Conservation (phyloP, 2,329 filamentous ascomycete genomes). For the Fusarium burgessii region DNA sequence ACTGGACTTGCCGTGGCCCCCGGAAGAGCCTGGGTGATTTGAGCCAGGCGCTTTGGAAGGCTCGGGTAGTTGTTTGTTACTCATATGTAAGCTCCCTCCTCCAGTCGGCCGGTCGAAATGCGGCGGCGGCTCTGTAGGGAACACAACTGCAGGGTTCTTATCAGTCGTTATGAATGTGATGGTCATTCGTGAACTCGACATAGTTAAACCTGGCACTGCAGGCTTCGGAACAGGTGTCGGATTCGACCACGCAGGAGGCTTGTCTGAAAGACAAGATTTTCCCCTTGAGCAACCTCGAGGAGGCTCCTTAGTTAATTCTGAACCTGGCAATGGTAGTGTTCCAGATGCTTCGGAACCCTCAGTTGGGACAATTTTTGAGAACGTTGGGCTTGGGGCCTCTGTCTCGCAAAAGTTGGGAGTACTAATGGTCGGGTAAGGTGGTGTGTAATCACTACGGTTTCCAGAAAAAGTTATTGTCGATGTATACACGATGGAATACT, state of each 20-base stretch:
- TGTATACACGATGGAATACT: constrained; percentile 62
- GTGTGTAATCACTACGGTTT: constrained; percentile 60
- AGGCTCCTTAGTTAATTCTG: constrained; percentile 26
- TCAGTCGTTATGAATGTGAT: constrained; percentile 64
- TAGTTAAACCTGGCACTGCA: constrained; percentile 20
- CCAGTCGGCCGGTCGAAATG: constrained; percentile 51
- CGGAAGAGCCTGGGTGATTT: neutral
- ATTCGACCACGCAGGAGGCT: constrained; percentile 6
- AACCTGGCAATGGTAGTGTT: neutral
- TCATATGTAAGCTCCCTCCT: constrained; percentile 10
- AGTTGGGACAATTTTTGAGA: neutral
- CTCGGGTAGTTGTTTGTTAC: constrained; percentile 40
- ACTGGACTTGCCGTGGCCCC: neutral
- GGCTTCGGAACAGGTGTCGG: constrained; percentile 5
- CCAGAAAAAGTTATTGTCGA: constrained; percentile 63
- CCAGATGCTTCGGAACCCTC: neutral
- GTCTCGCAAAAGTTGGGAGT: constrained; percentile 55
- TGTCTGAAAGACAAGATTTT: constrained; percentile 7
- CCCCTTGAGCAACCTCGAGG: constrained; percentile 14
- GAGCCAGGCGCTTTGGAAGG: constrained; percentile 3
- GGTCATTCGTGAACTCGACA: constrained; percentile 43
- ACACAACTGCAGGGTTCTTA: constrained; percentile 65
- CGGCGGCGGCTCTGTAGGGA: constrained; percentile 54
- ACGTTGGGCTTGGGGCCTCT: neutral
- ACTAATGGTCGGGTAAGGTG: constrained; percentile 57